Evolutionary conservation across 345 rosid genomes (phyloP).

Genomic region (Anacardium occidentale): DNA sequence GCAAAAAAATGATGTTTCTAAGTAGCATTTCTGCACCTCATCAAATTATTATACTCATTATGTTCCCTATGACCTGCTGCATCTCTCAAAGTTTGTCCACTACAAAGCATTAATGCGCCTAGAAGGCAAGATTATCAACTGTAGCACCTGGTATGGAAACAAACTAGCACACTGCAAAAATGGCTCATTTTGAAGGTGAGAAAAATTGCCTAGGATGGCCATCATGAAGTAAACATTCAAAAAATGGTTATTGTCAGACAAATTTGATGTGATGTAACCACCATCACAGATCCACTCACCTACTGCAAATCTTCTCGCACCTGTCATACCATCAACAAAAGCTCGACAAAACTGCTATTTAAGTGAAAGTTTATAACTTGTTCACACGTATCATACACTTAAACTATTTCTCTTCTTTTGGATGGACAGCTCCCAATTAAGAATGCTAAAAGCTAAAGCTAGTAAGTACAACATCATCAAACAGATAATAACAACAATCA

Average conservation of each 20-base stretch:
- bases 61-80: neutral
- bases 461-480: neutral
- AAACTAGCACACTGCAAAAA: neutral
- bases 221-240: neutral
- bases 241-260: neutral
- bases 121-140: neutral
- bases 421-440: neutral
- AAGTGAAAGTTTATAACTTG: neutral
- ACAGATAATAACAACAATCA: neutral
- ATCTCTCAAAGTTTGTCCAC: neutral
- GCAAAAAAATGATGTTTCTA: neutral
- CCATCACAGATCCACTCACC: neutral
- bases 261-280: neutral
- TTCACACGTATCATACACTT: neutral
- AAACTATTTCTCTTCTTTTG: neutral
- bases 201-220: neutral
- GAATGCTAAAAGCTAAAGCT: neutral
- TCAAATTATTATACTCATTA: constrained; percentile 5
- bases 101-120: neutral
- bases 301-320: neutral
- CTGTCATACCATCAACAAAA: neutral
- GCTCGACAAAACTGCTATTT: neutral
- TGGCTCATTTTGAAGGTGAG: neutral
- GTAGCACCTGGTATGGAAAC: neutral
- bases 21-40: neutral